Evolutionary conservation across 2,329 filamentous ascomycete species (phyloP), one percentile per base, ranked within the genome.

Genomic region (Didymella sp.): DNA sequence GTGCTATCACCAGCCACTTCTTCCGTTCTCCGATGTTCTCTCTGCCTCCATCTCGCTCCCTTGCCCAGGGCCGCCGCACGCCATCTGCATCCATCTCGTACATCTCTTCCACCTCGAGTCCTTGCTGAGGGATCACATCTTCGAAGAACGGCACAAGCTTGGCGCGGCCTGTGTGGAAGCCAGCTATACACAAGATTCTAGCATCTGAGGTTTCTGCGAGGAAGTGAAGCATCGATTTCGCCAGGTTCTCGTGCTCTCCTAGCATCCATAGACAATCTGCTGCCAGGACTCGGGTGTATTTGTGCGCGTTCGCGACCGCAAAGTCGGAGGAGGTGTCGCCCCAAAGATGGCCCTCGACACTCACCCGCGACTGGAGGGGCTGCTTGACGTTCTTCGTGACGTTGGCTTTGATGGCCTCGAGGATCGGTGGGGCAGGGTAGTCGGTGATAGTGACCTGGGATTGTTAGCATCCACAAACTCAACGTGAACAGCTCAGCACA

Each of bases 221-320:
- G 69, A 91, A 89, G 74, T 86, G 85, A 5, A 80, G 74, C 69
- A 91, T 85, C 22, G 87, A 89, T 38, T 70, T 74, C 43, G 82
- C 82, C 24, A 92, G 80, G 72, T 87, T 89, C n/a, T 75, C 80
- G 73, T 92, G 89, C 78, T 91, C 84, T 78, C 82, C 83, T 1
- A 85, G 84, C 87, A 91, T 90, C 89, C 89, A 92, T 54, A 90
- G 81, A 68, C 89, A 91, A 75, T 92, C 89, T 60, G 87, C 87
- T 0, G 86, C 86, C n/a, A 91, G 75, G 37, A 92, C 79, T 55
- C 87, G 82, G 42, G 85, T 85, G 68, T 87, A 90, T 1, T 62
- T 55, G 8, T 76, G 75, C 12, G 74, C 74, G 47, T 77, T 62
- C 1, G 64, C 47, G 6, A 41, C 22, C 12, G 79, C 75, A 45